These are phyloP conservation scores for Tricholoma saponaceum DNA, from an alignment of 768 basidiomycete genomes.

Conservation along the genomic window DNA sequence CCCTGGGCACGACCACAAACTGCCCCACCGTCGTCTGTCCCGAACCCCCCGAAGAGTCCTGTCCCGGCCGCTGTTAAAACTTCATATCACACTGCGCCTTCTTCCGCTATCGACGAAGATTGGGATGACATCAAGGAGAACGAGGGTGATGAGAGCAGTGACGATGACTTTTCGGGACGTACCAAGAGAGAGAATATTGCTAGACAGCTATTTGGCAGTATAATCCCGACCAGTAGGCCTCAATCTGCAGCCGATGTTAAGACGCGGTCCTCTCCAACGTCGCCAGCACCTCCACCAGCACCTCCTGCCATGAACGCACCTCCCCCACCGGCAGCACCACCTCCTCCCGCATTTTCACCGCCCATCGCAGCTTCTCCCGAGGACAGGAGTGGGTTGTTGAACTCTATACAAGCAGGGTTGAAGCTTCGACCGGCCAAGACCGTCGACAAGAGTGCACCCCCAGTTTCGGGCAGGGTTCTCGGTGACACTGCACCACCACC, in stretches of 20 bases:
- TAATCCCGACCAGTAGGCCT: conserved; percentile 55
- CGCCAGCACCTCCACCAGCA: conserved; percentile 29
- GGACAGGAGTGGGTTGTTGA: conserved; percentile 64
- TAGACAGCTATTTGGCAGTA: conserved; percentile 69
- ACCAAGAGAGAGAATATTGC: conserved; percentile 70
- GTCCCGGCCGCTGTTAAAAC: conserved; percentile 31
- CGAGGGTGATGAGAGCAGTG: conserved; percentile 64
- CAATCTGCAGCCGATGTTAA: conserved; percentile 45
- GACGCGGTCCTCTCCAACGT: conserved; percentile 47
- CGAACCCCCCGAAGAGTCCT: conserved; percentile 47
- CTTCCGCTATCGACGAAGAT: conserved; percentile 57
- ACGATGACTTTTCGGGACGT: conserved; percentile 74
- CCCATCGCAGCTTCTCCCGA: conserved; percentile 34
- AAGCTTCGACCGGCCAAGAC: conserved; percentile 74
- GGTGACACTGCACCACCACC: conserved; percentile 68
- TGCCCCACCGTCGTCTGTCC: conserved; percentile 28
- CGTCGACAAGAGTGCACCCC: conserved; percentile 73
- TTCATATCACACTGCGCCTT: conserved; percentile 59
- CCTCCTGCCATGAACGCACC: conserved; percentile 32
- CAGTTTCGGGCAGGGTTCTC: conserved; percentile 71
- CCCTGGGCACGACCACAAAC: conserved; percentile 53
- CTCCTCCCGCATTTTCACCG: conserved; percentile 24
- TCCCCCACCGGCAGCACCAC: conserved; percentile 29
- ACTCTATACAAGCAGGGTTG: conserved; percentile 74
- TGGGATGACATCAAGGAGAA: conserved; percentile 85